phyloP scores from a whole-genome alignment of 1,284 basidiomycete genomes.

The Apiotrichum montevideense region DNA sequence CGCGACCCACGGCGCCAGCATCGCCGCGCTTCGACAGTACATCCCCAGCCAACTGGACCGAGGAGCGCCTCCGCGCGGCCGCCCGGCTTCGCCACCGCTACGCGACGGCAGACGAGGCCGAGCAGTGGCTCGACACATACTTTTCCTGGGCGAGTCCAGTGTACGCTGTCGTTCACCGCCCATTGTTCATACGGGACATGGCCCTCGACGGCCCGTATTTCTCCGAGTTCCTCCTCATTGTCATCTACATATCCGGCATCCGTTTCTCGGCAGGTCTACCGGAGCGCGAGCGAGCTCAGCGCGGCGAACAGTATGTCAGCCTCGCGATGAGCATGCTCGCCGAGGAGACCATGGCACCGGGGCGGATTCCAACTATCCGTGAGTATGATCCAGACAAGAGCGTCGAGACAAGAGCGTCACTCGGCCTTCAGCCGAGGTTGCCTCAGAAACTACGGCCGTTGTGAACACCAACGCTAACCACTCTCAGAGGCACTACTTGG shows the following conservation, averaged over 20 bases:
- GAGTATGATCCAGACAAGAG: neutral
- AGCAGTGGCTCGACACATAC: conserved; percentile 12
- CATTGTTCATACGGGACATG: conserved; percentile 15
- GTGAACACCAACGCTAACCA: neutral
- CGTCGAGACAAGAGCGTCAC: too few relatives aligned
- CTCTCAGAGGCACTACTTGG: conserved; percentile 10
- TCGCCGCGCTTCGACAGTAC: neutral
- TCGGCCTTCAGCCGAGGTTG: too few relatives aligned
- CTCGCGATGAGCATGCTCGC: conserved; percentile 14
- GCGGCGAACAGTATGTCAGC: conserved; percentile 9
- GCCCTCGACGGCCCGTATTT: conserved; percentile 16
- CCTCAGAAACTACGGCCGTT: too few relatives aligned
- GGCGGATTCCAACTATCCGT: conserved; percentile 9
- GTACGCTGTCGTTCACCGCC: conserved; percentile 11
- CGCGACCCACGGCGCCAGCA: neutral
- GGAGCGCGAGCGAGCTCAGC: conserved; percentile 9
- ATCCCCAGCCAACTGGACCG: conserved; percentile 1
- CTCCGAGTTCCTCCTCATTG: conserved; percentile 13
- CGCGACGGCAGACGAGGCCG: conserved; percentile 13
- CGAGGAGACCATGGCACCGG: conserved; percentile 9
- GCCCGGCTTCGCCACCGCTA: conserved; percentile 11
- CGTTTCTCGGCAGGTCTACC: conserved; percentile 10
- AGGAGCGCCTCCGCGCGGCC: conserved; percentile 4
- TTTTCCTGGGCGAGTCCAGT: conserved; percentile 13
- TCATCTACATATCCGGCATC: conserved; percentile 14